Evolutionary conservation across 225 moss, liverwort and hornwort species (phyloP), one percentile per base, ranked within the genome.

Genomic region (Polytrichum formosum): DNA sequence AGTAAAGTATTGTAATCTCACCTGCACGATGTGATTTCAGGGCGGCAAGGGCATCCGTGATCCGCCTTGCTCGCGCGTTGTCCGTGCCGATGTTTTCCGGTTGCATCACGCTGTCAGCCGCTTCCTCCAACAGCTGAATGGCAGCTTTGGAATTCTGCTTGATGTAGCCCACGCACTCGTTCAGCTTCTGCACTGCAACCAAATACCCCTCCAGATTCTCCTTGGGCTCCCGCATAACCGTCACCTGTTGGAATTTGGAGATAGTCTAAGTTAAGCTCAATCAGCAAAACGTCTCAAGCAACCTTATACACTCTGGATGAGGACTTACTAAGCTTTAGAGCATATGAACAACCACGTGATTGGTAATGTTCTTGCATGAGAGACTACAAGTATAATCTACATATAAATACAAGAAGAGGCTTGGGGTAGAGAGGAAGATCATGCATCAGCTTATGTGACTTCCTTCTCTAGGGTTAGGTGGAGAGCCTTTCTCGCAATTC

Each of bases 201-300:
- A 96, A 78, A 68, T 93, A 96, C 25, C 69, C 70, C 10, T 84
- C 80, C 7, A 93, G 81, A 46, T 91, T 85, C 5, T 77, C 77
- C 72, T 80, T 84, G 0, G 95, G 93, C 26, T 93, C 95, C 61
- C 88, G 86, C 76, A 85, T 88, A 2, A 96, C 74, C 28, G 76
- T 72, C 23, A 46, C 46, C 46, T 46, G 4, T 46, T 2, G 10
- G 3, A 46, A 46, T 16, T 13, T 13, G 4, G 46, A 46, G 46
- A 46, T 46, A 46, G 46, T 46, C 46, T 16, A 46, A 46, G 16
- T 46, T 46, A 46, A 1, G 3, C 46, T 46, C 46, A 16, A 16
- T 46, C 46, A 46, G 13, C 13, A 46, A 46, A 46, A 46, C 2
- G 10, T 16, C 13, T 46, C 16, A 46, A 46, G 46, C 46, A 0